Evolutionary conservation across 2,329 filamentous ascomycete species (phyloP).

Genomic region (Penicillium verrucosum): DNA sequence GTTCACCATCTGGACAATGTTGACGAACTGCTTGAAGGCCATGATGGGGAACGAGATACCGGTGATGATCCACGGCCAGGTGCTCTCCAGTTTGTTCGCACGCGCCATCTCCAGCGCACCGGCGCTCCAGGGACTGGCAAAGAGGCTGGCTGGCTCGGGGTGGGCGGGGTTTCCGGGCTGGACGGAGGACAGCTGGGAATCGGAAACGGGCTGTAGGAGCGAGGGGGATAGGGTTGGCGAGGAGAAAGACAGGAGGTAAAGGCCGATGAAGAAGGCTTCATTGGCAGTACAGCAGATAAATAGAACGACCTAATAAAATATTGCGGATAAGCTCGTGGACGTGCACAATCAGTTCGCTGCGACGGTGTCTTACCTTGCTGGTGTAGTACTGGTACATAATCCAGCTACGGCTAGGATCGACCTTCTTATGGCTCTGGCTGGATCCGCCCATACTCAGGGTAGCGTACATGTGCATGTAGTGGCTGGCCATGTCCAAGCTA

Average conservation of each 20-base stretch:
- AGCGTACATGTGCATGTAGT: slow-evolving; percentile 99
- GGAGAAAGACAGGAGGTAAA: slow-evolving; percentile 96
- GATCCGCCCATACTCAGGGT: slow-evolving; percentile 82
- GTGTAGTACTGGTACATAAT: slow-evolving; percentile 94
- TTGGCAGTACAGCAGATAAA: slow-evolving; percentile 89
- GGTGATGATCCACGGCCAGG: slow-evolving; percentile 74
- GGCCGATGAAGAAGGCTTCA: slow-evolving; percentile 95
- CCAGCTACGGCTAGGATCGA: slow-evolving; percentile 83
- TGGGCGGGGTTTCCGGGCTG: slow-evolving; percentile 66
- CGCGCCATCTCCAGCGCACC: slow-evolving; percentile 88
- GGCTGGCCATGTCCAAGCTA: slow-evolving; percentile 86
- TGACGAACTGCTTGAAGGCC: slow-evolving; percentile 88
- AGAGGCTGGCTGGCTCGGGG: slow-evolving; percentile 68
- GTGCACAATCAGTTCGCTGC: not conserved
- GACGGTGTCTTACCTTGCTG: slow-evolving; percentile 68
- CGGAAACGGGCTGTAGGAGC: slow-evolving; percentile 63
- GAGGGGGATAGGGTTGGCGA: slow-evolving; percentile 84
- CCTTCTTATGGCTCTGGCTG: slow-evolving; percentile 83
- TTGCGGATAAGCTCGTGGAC: not conserved
- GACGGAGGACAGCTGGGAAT: slow-evolving; percentile 51
- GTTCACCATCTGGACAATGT: slow-evolving; percentile 89
- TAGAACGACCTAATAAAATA: slow-evolving; percentile 67
- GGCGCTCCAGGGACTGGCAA: slow-evolving; percentile 86
- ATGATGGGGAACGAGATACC: slow-evolving; percentile 81
- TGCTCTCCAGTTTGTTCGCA: slow-evolving; percentile 86